A percentile compares a stretch with the other conserved stretches of the same genome.
These are phyloP conservation scores for Emericellopsis terricola DNA, from an alignment of 495 filamentous ascomycete species.

Conservation along the genomic window DNA sequence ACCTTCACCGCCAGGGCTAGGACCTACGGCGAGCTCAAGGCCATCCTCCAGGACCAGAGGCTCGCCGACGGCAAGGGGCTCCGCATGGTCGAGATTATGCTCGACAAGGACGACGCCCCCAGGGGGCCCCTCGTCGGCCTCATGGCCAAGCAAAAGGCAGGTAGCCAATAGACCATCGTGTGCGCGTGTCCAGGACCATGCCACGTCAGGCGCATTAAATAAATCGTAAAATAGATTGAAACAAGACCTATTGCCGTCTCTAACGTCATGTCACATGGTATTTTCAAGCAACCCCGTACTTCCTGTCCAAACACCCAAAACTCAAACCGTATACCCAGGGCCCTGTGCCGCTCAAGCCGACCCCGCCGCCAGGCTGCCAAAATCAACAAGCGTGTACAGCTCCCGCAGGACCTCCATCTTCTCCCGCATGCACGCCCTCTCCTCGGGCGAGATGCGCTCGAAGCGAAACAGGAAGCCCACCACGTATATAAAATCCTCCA, in stretches of 20 bases:
- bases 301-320: too few relatives aligned
- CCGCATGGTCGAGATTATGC: not conserved
- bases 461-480: slow-evolving; percentile 3
- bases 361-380: not conserved
- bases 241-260: too few relatives aligned
- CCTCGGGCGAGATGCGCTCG: not conserved
- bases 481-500: slow-evolving; percentile 1
- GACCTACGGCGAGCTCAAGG: slow-evolving; percentile 40
- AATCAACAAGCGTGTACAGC: slow-evolving; percentile 1
- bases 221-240: too few relatives aligned
- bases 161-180: too few relatives aligned
- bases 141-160: too few relatives aligned
- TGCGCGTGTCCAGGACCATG: too few relatives aligned
- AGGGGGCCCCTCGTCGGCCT: too few relatives aligned
- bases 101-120: slow-evolving; percentile 9
- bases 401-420: slow-evolving; percentile 1
- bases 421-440: slow-evolving; percentile 1
- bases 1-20: slow-evolving; percentile 40
- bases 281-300: too few relatives aligned
- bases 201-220: too few relatives aligned
- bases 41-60: slow-evolving; percentile 35
- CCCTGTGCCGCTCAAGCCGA: too few relatives aligned
- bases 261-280: too few relatives aligned
- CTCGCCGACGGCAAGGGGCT: not conserved
- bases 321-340: too few relatives aligned